These are phyloP conservation scores for Cystobasidium pallidum DNA, from an alignment of 1,284 basidiomycete species.

Conservation along the genomic window DNA sequence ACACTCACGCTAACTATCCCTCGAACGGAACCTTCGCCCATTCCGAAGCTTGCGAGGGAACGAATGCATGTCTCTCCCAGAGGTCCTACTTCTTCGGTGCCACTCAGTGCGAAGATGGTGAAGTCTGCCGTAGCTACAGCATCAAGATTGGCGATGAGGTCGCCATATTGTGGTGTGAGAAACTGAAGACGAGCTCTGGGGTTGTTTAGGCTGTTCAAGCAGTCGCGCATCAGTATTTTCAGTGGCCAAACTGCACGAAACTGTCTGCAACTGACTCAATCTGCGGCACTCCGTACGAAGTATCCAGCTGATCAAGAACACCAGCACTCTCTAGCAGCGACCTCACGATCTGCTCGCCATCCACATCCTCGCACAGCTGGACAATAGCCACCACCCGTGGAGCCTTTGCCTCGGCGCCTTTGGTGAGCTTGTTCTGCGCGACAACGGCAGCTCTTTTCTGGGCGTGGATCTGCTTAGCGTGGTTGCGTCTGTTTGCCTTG, in stretches of 20 bases:
- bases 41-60: constrained; percentile 65
- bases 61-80: constrained; percentile 92
- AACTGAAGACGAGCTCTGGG: constrained; percentile 76
- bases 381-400: constrained; percentile 62
- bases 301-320: constrained; percentile 59
- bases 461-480: constrained; percentile 73
- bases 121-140: constrained; percentile 89
- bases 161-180: constrained; percentile 62
- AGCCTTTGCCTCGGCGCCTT: constrained; percentile 58
- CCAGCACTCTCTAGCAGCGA: constrained; percentile 71
- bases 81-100: constrained; percentile 75
- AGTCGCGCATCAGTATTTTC: constrained; percentile 64
- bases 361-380: constrained; percentile 72
- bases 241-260: constrained; percentile 58
- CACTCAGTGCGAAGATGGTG: constrained; percentile 80
- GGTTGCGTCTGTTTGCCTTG: constrained; percentile 72
- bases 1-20: constrained; percentile 64
- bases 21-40: constrained; percentile 74
- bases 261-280: constrained; percentile 45
- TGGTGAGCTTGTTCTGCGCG: constrained; percentile 57
- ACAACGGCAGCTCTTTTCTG: constrained; percentile 72
- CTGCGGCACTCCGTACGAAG: constrained; percentile 15
- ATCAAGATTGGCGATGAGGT: constrained; percentile 77
- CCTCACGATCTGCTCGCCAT: constrained; percentile 62
- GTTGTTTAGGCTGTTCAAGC: constrained; percentile 44